Base-by-base conservation (phyloP, 2,329 filamentous ascomycete species). In the Cytospora piceicola region DNA sequence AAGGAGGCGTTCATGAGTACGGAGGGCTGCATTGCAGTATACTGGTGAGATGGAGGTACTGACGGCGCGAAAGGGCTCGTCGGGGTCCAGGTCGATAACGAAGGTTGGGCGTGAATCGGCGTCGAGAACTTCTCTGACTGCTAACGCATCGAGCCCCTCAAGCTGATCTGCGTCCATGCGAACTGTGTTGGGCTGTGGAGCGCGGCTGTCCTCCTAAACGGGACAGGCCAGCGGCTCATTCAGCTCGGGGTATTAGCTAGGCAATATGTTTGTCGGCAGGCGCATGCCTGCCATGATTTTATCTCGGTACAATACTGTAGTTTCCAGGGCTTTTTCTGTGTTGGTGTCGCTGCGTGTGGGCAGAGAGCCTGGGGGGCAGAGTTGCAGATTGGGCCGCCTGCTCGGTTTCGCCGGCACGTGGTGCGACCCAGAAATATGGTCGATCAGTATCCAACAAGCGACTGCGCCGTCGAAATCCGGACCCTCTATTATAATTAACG, bases 91-190 rank as follows among this genome's bases (percentile, higher is more conserved):
- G 46, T 78, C 77, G 7, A 78, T 70, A 32, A 77, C 71, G 67
- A 78, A 78, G 15, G 76, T 77, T 3, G 77, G 77, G 9, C 77
- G 74, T 0, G 77, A 76, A 58, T 78, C 77, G 34, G 75, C 74
- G 36, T 78, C 73, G 17, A 78, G 70, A 34, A 78, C 63, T n/a
- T 78, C 75, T 52, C 65, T 68, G 53, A 76, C 68, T 54, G 52
- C 56, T 12, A 74, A 63, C 32, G 66, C 39, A 58, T 69, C 65
- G 36, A 74, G 68, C 46, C 73, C 71, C 24, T 62, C 60, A 39
- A 62, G 42, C 53, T 62, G 60, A n/a, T 69, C 58, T 53, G 63
- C 42, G 24, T 61, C 63, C 59, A 66, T 65, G 58, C 34, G 46
- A 39, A 34, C 11, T 36, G 49, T 27, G 24, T 34, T 20, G 20